Conservation (phyloP, 768 basidiomycete species). For the Leccinum variicolor region DNA sequence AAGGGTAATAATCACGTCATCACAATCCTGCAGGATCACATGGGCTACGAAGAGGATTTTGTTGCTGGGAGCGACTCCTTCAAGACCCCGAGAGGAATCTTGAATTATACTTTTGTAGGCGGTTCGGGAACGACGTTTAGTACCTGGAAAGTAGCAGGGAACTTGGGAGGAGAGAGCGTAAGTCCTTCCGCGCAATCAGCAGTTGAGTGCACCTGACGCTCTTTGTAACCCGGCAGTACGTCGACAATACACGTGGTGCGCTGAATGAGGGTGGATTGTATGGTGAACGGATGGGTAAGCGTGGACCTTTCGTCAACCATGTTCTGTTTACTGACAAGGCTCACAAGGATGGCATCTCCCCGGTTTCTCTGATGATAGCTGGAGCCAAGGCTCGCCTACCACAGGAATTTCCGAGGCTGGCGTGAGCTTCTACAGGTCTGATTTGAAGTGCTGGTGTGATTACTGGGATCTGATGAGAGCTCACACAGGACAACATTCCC, state of each 20-base stretch:
- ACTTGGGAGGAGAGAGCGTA: constrained; percentile 46
- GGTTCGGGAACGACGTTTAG: constrained; percentile 35
- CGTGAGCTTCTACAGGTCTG: constrained; percentile 46
- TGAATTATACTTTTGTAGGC: constrained; percentile 45
- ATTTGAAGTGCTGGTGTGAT: background rate
- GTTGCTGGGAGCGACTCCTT: constrained; percentile 41
- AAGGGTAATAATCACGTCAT: constrained; percentile 38
- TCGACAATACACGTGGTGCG: constrained; percentile 49
- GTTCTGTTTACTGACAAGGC: constrained; percentile 3
- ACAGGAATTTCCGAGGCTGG: constrained; percentile 41
- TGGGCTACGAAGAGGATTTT: constrained; percentile 50
- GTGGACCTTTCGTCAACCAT: background rate
- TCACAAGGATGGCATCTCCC: constrained; percentile 49
- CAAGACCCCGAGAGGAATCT: constrained; percentile 47
- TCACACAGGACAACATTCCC: constrained; percentile 33
- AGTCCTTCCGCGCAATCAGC: constrained; percentile 5
- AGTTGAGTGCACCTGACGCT: background rate
- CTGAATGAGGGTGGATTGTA: constrained; percentile 59
- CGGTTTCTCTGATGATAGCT: constrained; percentile 45
- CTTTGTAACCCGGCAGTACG: constrained; percentile 31
- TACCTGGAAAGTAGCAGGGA: constrained; percentile 50
- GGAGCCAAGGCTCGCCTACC: constrained; percentile 42
- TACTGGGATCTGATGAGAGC: background rate
- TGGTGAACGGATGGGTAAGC: constrained; percentile 46
- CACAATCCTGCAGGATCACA: constrained; percentile 53